Conservation (phyloP, 352 stramenopile species). For the Nothophytophthora sp. region DNA sequence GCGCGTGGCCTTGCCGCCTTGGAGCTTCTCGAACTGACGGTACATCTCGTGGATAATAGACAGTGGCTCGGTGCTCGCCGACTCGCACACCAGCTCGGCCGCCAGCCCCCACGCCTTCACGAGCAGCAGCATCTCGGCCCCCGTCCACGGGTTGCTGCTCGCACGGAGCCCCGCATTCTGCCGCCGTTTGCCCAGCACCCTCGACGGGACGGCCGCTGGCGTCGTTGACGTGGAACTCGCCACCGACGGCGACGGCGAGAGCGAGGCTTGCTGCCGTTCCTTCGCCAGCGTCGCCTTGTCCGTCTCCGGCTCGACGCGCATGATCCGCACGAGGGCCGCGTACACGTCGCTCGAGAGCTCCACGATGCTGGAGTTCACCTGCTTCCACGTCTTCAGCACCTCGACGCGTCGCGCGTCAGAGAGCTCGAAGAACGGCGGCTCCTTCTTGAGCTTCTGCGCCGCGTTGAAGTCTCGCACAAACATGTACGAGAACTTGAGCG, state of each 20-base stretch:
- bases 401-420: slow-evolving; percentile 1
- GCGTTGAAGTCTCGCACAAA: slow-evolving; percentile 28
- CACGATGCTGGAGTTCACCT: slow-evolving; percentile 30
- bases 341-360: slow-evolving; percentile 30
- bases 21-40: slow-evolving; percentile 24
- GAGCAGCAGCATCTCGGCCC: slow-evolving; percentile 27
- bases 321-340: slow-evolving; percentile 17
- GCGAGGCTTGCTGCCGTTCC: no score
- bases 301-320: slow-evolving; percentile 17
- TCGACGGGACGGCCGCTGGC: background rate
- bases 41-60: slow-evolving; percentile 36
- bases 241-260: background rate
- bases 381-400: slow-evolving; percentile 26
- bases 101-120: slow-evolving; percentile 30
- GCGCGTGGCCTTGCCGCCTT: slow-evolving; percentile 13
- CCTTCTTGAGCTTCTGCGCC: slow-evolving; percentile 12
- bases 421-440: slow-evolving; percentile 31
- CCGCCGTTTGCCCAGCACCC: slow-evolving; percentile 6
- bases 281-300: slow-evolving; percentile 14
- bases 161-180: background rate
- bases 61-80: slow-evolving; percentile 8
- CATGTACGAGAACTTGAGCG: slow-evolving; percentile 36
- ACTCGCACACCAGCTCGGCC: slow-evolving; percentile 17
- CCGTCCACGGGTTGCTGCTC: slow-evolving; percentile 23
- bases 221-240: background rate